Conservation (phyloP, 345 rosid genomes). For the Salix suchowensis region DNA sequence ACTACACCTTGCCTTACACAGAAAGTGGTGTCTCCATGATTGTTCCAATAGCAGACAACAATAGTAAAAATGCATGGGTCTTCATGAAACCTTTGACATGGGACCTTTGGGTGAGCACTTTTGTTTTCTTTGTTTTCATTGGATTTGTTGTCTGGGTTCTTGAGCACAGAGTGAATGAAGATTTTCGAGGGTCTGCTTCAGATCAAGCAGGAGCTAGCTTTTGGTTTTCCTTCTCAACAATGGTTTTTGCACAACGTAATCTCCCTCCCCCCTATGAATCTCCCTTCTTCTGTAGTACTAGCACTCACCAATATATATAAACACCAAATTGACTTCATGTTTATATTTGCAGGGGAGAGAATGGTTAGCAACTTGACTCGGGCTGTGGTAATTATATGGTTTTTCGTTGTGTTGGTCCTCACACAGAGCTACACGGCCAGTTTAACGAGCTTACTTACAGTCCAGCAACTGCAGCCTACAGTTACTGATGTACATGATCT, state of each 20-base stretch:
- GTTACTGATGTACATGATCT: slow-evolving; percentile 36
- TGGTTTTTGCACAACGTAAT: slow-evolving; percentile 48
- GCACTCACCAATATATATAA: background rate
- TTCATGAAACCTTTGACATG: slow-evolving; percentile 61
- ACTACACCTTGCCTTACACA: slow-evolving; percentile 65
- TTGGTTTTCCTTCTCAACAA: slow-evolving; percentile 76
- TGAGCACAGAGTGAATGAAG: slow-evolving; percentile 60
- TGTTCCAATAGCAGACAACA: slow-evolving; percentile 41
- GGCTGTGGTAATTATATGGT: slow-evolving; percentile 53
- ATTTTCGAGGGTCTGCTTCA: slow-evolving; percentile 47
- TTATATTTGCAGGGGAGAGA: slow-evolving; percentile 46
- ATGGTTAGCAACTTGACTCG: slow-evolving; percentile 48
- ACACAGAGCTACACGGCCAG: slow-evolving; percentile 75
- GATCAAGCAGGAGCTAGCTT: slow-evolving; percentile 49
- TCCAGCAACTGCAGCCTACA: slow-evolving; percentile 49
- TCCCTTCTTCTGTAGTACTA: background rate
- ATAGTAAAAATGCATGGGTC: slow-evolving; percentile 49
- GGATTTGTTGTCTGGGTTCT: slow-evolving; percentile 68
- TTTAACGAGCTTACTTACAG: slow-evolving; percentile 52
- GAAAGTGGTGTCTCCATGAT: slow-evolving; percentile 71
- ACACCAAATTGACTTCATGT: background rate
- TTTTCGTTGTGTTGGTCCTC: slow-evolving; percentile 58
- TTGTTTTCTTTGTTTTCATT: slow-evolving; percentile 46
- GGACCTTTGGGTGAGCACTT: slow-evolving; percentile 59
- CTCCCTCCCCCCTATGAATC: background rate